A percentile compares a stretch with the other conserved stretches of the same genome.
Conservation (phyloP, 1,139 yeast species). For the Candida freyschussii region DNA sequence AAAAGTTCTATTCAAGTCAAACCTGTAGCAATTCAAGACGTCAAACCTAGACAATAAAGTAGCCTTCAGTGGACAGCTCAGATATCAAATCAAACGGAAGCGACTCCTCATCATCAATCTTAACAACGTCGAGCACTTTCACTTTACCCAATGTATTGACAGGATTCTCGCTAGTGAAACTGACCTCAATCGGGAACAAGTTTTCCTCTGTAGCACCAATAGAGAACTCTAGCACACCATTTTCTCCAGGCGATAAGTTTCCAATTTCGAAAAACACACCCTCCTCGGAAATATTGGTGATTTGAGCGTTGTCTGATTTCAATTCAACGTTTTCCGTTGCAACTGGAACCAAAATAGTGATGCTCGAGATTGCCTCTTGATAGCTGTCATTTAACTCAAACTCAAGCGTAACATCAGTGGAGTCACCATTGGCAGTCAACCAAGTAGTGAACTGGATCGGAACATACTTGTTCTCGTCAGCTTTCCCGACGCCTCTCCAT, state of each 20-base stretch:
- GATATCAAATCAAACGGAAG: slow-evolving; percentile 72
- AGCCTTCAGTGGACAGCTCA: slow-evolving; percentile 59
- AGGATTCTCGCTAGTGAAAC: slow-evolving; percentile 31
- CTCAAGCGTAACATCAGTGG: slow-evolving; percentile 78
- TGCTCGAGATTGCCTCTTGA: slow-evolving; percentile 47
- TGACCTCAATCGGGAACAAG: slow-evolving; percentile 80
- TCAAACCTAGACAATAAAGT: slow-evolving; percentile 46
- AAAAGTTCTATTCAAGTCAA: not conserved
- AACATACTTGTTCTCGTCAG: slow-evolving; percentile 49
- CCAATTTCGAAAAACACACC: slow-evolving; percentile 57
- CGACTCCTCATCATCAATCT: slow-evolving; percentile 35
- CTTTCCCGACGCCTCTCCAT: slow-evolving; percentile 72
- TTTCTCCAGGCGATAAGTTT: slow-evolving; percentile 43
- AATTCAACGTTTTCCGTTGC: slow-evolving; percentile 54
- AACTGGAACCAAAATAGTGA: slow-evolving; percentile 64
- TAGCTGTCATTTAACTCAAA: slow-evolving; percentile 60
- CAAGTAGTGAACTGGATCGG: slow-evolving; percentile 83
- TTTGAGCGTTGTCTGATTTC: slow-evolving; percentile 38
- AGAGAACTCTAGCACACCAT: slow-evolving; percentile 77
- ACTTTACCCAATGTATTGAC: slow-evolving; percentile 41
- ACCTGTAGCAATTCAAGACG: not conserved
- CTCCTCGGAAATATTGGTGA: slow-evolving; percentile 48
- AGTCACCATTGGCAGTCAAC: slow-evolving; percentile 60
- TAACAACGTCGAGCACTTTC: slow-evolving; percentile 39
- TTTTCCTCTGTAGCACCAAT: slow-evolving; percentile 78